A percentile compares a stretch with the other conserved stretches of the same genome.
These are phyloP conservation scores for Lactarius quietus DNA, from an alignment of 768 basidiomycete genomes.

Conservation along the genomic window DNA sequence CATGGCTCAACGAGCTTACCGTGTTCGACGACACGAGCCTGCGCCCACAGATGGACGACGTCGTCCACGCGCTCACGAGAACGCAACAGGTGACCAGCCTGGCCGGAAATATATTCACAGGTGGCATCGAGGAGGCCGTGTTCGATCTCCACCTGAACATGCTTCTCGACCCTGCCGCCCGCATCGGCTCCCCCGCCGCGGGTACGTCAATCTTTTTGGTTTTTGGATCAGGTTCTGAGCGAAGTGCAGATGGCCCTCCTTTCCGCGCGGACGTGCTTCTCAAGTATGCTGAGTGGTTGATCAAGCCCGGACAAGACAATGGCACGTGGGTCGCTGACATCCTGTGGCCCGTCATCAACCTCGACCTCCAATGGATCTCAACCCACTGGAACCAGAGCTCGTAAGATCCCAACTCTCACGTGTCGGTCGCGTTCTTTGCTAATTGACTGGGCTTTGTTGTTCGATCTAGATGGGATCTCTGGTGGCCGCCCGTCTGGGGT, in stretches of 20 bases:
- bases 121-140: conserved; percentile 18
- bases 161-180: conserved; percentile 9
- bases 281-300: conserved; percentile 22
- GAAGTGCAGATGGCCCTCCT: conserved; percentile 17
- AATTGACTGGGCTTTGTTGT: background rate
- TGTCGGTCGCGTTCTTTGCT: background rate
- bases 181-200: conserved; percentile 20
- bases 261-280: conserved; percentile 11
- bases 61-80: conserved; percentile 15
- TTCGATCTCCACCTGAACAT: conserved; percentile 13
- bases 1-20: conserved; percentile 23
- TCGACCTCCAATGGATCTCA: conserved; percentile 25
- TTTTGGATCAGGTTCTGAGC: background rate
- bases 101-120: conserved; percentile 22
- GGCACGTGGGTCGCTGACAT: conserved; percentile 20
- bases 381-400: conserved; percentile 25
- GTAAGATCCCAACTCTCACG: conserved; percentile 2
- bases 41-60: conserved; percentile 16
- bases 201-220: conserved; percentile 2
- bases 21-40: conserved; percentile 10
- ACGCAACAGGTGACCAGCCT: conserved; percentile 18
- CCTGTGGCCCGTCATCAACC: conserved; percentile 23
- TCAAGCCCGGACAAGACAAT: conserved; percentile 18
- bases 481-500: conserved; percentile 23
- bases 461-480: conserved; percentile 15